Conservation (phyloP, 2,329 filamentous ascomycete genomes). For the Stagonosporopsis cucurbitacearum region DNA sequence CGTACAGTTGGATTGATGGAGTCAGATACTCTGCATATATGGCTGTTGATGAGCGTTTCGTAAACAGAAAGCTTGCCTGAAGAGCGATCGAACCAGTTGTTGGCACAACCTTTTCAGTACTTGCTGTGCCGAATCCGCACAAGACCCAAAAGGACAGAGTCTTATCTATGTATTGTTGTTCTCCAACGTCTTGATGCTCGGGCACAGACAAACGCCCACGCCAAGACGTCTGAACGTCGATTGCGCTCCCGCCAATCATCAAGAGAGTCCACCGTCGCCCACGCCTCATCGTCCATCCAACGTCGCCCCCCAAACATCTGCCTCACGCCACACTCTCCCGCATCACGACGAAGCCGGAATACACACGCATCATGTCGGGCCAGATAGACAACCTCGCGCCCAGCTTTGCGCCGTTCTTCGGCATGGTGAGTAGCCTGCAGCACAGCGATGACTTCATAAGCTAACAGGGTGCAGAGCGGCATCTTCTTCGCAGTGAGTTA, state of each 20-base stretch:
- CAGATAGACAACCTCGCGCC: conserved; percentile 57
- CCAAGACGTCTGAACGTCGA: not conserved
- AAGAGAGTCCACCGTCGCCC: not conserved
- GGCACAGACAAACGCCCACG: not conserved
- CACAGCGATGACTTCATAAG: conserved; percentile 33
- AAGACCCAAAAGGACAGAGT: not conserved
- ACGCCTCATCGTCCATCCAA: conserved; percentile 7
- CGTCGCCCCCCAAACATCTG: not conserved
- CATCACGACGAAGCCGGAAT: not conserved
- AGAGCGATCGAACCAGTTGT: not conserved
- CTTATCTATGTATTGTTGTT: not conserved
- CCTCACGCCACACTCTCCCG: conserved; percentile 1
- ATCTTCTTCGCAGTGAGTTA: conserved; percentile 70
- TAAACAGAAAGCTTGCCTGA: too few relatives aligned
- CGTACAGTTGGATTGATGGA: not conserved
- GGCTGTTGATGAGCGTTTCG: not conserved
- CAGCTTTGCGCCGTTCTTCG: conserved; percentile 86
- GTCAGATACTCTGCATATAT: not conserved
- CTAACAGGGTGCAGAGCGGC: conserved; percentile 66
- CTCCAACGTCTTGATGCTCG: not conserved
- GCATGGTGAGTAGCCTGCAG: conserved; percentile 70
- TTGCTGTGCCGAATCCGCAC: too few relatives aligned
- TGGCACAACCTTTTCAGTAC: too few relatives aligned
- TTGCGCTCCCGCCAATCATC: not conserved
- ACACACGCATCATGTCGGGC: conserved; percentile 29